A percentile compares a stretch with the other conserved stretches of the same genome.
phyloP scores from a whole-genome alignment of 495 filamentous ascomycete genomes.

The Neurospora tetrasperma region DNA sequence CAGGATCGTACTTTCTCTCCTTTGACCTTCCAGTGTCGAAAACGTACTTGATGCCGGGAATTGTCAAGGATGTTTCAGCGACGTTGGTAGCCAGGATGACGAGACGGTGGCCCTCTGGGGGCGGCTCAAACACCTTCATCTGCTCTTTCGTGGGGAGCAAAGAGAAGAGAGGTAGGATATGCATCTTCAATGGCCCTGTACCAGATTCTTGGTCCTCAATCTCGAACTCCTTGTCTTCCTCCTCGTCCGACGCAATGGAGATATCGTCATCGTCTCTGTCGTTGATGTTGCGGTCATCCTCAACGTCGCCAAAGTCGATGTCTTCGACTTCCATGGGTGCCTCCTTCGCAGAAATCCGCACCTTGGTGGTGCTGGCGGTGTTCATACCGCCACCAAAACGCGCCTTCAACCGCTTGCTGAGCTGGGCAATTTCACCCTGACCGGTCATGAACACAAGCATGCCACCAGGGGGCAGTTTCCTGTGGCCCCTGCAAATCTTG shows the following conservation, averaged over 20 bases:
- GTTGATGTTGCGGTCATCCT: constrained; percentile 35
- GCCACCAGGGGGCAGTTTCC: constrained; percentile 80
- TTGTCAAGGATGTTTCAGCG: constrained; percentile 93
- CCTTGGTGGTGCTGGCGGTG: constrained; percentile 46
- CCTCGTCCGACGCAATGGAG: constrained; percentile 41
- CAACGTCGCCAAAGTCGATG: constrained; percentile 60
- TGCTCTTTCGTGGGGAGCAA: constrained; percentile 90
- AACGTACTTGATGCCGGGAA: constrained; percentile 90
- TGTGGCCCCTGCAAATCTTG: constrained; percentile 82
- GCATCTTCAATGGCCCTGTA: constrained; percentile 49
- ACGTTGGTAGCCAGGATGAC: constrained; percentile 95
- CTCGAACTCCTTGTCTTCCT: constrained; percentile 48
- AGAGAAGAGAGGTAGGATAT: constrained; percentile 87
- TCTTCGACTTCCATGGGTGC: constrained; percentile 79
- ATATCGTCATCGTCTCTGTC: constrained; percentile 38
- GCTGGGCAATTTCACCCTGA: constrained; percentile 74
- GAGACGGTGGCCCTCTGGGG: constrained; percentile 73
- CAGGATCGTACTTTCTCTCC: constrained; percentile 73
- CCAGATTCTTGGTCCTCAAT: constrained; percentile 54
- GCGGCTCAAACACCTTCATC: constrained; percentile 80
- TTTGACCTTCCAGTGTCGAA: constrained; percentile 89
- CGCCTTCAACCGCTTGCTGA: constrained; percentile 68
- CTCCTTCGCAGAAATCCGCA: constrained; percentile 66
- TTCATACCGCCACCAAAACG: constrained; percentile 47
- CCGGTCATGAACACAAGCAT: constrained; percentile 96